Evolutionary conservation across 1,284 basidiomycete genomes (phyloP).

Genomic region (Apiotrichum mycotoxinovorans): DNA sequence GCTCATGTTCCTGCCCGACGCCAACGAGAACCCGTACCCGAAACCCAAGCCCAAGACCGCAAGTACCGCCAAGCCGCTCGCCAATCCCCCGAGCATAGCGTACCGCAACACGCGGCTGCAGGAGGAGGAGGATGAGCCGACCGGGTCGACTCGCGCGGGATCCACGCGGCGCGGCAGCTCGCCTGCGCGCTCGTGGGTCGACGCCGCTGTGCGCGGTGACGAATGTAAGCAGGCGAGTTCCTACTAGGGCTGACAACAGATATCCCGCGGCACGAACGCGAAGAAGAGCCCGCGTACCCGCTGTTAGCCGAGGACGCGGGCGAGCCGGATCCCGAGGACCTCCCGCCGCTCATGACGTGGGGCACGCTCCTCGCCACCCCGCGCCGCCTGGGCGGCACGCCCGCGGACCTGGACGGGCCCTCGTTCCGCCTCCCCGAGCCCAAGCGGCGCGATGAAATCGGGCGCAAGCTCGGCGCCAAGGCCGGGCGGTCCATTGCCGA

Average conservation of each 20-base stretch:
- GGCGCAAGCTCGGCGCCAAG: constrained; percentile 66
- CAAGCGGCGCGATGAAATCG: constrained; percentile 69
- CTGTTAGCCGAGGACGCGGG: constrained; percentile 7
- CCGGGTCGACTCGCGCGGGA: constrained; percentile 51
- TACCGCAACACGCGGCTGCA: constrained; percentile 74
- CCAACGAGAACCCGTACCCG: constrained; percentile 73
- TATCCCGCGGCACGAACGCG: background rate
- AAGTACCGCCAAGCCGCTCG: background rate
- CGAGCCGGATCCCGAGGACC: constrained; percentile 64
- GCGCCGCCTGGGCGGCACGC: constrained; percentile 59
- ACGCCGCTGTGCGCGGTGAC: constrained; percentile 76
- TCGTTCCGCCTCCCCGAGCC: constrained; percentile 70
- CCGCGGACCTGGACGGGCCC: constrained; percentile 46
- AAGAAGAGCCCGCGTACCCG: background rate
- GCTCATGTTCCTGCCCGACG: constrained; percentile 88
- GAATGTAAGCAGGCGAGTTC: constrained; percentile 48
- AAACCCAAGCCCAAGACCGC: constrained; percentile 1
- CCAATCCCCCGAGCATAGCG: constrained; percentile 63
- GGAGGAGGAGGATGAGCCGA: constrained; percentile 55
- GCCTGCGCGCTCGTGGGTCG: constrained; percentile 79
- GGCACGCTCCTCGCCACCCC: constrained; percentile 79
- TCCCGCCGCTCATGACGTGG: constrained; percentile 91
- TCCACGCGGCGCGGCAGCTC: constrained; percentile 61
- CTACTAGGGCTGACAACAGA: constrained; percentile 1
- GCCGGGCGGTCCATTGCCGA: constrained; percentile 49